These are phyloP conservation scores for Gautieria morchelliformis DNA, from an alignment of 768 basidiomycete genomes.

Conservation along the genomic window DNA sequence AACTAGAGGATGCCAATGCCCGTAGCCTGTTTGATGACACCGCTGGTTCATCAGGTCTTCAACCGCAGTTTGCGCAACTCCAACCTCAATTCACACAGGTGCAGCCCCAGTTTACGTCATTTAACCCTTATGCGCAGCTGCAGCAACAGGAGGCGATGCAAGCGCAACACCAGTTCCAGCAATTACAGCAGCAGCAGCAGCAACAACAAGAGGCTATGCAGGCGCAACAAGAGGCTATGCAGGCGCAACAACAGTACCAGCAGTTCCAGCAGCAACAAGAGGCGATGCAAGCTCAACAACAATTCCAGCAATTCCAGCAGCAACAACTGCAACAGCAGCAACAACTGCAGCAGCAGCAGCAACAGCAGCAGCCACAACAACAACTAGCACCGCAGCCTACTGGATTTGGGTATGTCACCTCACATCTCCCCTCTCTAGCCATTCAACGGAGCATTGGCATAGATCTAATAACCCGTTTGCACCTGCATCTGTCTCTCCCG, in stretches of 20 bases:
- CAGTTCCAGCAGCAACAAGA: constrained; percentile 39
- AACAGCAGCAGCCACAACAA: constrained; percentile 31
- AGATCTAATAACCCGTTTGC: constrained; percentile 98
- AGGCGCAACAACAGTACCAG: constrained; percentile 24
- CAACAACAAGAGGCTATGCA: constrained; percentile 44
- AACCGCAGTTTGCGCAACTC: constrained; percentile 38
- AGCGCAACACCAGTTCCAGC: constrained; percentile 23
- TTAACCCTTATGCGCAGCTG: constrained; percentile 87
- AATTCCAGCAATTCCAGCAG: constrained; percentile 34
- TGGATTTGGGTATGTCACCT: constrained; percentile 54
- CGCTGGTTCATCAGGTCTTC: constrained; percentile 45
- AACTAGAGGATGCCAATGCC: constrained; percentile 66
- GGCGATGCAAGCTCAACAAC: constrained; percentile 21
- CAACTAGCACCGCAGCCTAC: constrained; percentile 52
- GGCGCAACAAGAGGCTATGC: constrained; percentile 33
- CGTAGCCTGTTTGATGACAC: constrained; percentile 79
- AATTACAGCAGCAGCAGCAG: constrained; percentile 63
- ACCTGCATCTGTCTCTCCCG: constrained; percentile 20
- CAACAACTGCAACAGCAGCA: constrained; percentile 33
- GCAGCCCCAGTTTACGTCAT: constrained; percentile 82
- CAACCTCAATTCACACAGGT: constrained; percentile 72
- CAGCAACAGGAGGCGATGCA: constrained; percentile 83
- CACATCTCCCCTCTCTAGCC: constrained; percentile 16
- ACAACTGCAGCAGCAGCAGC: constrained; percentile 28
- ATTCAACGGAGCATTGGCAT: constrained; percentile 14